Conservation (phyloP, 2,329 filamentous ascomycete species). For the Cercospora nicotianae region DNA sequence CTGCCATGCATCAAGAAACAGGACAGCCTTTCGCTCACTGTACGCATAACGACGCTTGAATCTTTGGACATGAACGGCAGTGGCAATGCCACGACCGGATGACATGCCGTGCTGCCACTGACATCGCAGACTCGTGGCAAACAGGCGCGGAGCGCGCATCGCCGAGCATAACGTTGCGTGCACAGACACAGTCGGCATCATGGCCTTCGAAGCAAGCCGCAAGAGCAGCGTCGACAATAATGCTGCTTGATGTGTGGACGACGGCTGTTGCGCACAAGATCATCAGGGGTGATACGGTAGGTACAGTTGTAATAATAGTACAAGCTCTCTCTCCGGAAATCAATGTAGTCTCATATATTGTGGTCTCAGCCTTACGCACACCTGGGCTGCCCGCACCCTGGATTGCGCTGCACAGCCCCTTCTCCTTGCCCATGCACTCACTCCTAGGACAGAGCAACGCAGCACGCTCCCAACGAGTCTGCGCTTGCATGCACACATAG, state of each 20-base stretch:
- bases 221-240: neutral
- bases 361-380: constrained; percentile 1
- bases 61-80: neutral
- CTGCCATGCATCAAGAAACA: neutral
- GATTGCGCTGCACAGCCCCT: constrained; percentile 5
- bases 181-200: neutral
- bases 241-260: neutral
- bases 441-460: neutral
- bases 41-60: neutral
- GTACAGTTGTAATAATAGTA: neutral
- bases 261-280: neutral
- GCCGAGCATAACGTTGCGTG: neutral
- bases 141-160: neutral
- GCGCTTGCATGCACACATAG: neutral
- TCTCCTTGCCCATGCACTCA: constrained; percentile 7
- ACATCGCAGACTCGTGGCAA: neutral
- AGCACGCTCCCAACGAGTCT: neutral
- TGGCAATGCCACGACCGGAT: neutral
- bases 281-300: neutral
- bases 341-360: constrained; percentile 1
- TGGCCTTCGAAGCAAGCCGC: neutral
- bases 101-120: neutral
- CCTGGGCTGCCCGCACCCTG: neutral
- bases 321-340: constrained; percentile 1
- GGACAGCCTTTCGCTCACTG: neutral